Percentiles rank a stretch among this genome's conserved stretches.
These are phyloP conservation scores for Phaffomyces opuntiae DNA, from an alignment of 805 yeast species.

Conservation along the genomic window DNA sequence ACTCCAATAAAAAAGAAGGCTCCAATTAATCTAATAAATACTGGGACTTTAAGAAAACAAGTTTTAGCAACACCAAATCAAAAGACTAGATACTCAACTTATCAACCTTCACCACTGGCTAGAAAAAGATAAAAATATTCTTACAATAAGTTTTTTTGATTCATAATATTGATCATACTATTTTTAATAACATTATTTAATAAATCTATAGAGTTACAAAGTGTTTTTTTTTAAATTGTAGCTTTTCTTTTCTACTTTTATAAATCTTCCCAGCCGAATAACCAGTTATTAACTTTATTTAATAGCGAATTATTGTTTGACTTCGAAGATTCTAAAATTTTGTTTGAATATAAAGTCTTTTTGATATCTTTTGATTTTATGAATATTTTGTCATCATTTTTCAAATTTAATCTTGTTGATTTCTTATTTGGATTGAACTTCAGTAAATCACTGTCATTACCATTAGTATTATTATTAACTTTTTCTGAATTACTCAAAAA, in stretches of 20 bases:
- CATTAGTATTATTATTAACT: constrained; percentile 6
- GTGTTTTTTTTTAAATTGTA: no score
- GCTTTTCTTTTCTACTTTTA: constrained; percentile 5
- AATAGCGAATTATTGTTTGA: constrained; percentile 18
- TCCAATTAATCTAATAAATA: background rate
- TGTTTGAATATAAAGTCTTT: constrained; percentile 19
- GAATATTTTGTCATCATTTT: constrained; percentile 37
- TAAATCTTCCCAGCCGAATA: constrained; percentile 51
- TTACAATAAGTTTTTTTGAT: background rate
- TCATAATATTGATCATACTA: no score
- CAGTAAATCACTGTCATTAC: constrained; percentile 11
- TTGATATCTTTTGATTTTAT: constrained; percentile 17
- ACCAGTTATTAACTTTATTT: constrained; percentile 35
- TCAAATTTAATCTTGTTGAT: constrained; percentile 24
- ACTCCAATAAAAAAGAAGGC: constrained; percentile 20
- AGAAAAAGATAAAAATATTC: constrained; percentile 4
- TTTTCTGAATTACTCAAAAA: constrained; percentile 11
- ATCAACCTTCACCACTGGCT: constrained; percentile 20
- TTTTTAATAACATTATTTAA: no score
- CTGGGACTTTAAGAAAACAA: constrained; percentile 4
- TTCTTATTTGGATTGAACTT: constrained; percentile 19
- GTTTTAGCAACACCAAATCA: constrained; percentile 12
- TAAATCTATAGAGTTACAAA: no score
- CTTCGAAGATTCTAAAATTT: constrained; percentile 4
- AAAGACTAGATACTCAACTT: constrained; percentile 4